A percentile compares a stretch with the other conserved stretches of the same genome.
phyloP scores from a whole-genome alignment of 768 basidiomycete genomes.

The Mycena sanguinolenta region DNA sequence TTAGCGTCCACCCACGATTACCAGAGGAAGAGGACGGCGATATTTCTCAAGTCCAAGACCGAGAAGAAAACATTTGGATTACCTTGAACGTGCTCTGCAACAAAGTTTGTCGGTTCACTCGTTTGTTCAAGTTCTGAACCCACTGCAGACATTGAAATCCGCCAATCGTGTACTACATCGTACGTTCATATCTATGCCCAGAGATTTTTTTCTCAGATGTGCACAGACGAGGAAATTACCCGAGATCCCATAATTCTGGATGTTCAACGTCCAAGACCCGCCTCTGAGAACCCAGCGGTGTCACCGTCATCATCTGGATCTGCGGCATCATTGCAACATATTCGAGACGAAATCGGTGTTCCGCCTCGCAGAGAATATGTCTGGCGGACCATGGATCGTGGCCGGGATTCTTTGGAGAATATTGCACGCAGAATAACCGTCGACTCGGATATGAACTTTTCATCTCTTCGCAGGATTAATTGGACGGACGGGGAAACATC shows the following conservation, averaged over 20 bases:
- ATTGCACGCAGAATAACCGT: not conserved
- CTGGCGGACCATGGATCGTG: not conserved
- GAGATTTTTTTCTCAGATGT: not conserved
- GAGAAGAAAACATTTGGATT: not conserved
- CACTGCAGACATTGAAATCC: not conserved
- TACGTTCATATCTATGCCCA: not conserved
- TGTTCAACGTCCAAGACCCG: not conserved
- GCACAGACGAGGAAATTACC: conserved; percentile 7
- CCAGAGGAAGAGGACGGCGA: not conserved
- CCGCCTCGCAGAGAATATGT: not conserved
- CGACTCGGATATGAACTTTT: not conserved
- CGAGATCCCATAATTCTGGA: conserved; percentile 3
- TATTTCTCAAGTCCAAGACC: not conserved
- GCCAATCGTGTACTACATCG: conserved; percentile 1
- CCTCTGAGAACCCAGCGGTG: not conserved
- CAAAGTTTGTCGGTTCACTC: not conserved
- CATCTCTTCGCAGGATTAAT: no score
- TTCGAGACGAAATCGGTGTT: not conserved
- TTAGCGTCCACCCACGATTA: no score
- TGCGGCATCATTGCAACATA: not conserved
- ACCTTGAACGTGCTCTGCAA: conserved; percentile 12
- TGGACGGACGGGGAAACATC: no score
- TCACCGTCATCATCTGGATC: not conserved
- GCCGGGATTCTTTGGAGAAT: not conserved
- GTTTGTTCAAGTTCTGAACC: not conserved